Evolutionary conservation across 495 filamentous ascomycete genomes (phyloP).

Genomic region (Corynascus novoguineensis): DNA sequence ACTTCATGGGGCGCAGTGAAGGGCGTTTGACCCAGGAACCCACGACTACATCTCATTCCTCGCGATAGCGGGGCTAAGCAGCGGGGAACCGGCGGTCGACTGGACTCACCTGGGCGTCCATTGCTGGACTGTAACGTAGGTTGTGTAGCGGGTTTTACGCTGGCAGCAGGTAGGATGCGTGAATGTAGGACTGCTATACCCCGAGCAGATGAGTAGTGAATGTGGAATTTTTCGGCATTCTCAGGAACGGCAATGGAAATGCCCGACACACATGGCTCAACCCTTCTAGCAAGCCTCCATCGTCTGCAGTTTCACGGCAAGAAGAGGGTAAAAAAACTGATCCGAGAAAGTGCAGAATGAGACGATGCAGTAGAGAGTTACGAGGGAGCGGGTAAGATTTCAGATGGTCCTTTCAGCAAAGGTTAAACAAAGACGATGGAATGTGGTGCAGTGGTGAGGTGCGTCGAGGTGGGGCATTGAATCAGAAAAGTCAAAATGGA

Average conservation of each 20-base stretch:
- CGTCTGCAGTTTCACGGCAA: not conserved
- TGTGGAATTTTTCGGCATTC: conserved; percentile 28
- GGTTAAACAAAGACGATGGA: conserved; percentile 10
- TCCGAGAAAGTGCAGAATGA: not conserved
- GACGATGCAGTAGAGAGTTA: not conserved
- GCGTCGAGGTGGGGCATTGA: conserved; percentile 12
- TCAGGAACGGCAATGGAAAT: conserved; percentile 23
- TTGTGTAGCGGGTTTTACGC: conserved; percentile 1
- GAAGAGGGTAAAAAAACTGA: not conserved
- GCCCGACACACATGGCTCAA: conserved; percentile 28
- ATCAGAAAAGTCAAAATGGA: conserved; percentile 13
- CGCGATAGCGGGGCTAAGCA: conserved; percentile 14
- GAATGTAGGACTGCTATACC: conserved; percentile 30
- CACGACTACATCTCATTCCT: not conserved
- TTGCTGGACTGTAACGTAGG: conserved; percentile 18
- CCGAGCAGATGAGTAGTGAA: conserved; percentile 23
- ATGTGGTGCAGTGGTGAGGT: conserved; percentile 14
- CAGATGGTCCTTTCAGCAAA: not conserved
- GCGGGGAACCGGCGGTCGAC: conserved; percentile 6
- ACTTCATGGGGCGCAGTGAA: not conserved
- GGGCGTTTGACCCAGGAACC: not conserved
- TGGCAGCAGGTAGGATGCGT: not conserved
- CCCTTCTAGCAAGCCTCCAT: conserved; percentile 21
- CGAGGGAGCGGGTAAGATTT: not conserved
- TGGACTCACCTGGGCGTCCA: conserved; percentile 32